A percentile compares a stretch with the other conserved stretches of the same genome.
These are phyloP conservation scores for Cladosporium halotolerans DNA, from an alignment of 2,329 filamentous ascomycete species.

Conservation along the genomic window DNA sequence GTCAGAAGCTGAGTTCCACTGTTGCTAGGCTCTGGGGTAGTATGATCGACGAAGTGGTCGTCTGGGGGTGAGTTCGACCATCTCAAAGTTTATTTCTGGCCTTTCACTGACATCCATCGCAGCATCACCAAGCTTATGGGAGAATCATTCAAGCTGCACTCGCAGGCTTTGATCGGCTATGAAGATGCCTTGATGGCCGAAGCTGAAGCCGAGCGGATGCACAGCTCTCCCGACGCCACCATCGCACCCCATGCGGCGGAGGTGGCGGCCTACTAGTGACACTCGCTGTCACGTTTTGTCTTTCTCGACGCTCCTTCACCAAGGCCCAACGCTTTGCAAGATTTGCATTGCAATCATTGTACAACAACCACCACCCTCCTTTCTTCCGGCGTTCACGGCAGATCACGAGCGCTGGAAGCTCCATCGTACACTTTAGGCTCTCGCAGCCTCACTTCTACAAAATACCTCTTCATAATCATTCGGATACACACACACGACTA, in stretches of 20 bases:
- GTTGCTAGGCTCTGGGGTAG: slow-evolving; percentile 94
- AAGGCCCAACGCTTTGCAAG: neutral
- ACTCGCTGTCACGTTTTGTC: neutral
- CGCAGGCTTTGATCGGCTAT: slow-evolving; percentile 89
- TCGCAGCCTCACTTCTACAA: neutral
- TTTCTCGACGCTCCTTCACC: slow-evolving; percentile 1
- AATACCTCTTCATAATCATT: slow-evolving; percentile 7
- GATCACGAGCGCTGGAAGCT: slow-evolving; percentile 10
- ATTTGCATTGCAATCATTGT: neutral
- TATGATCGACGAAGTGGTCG: slow-evolving; percentile 96
- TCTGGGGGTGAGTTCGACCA: slow-evolving; percentile 80
- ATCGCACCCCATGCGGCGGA: slow-evolving; percentile 25
- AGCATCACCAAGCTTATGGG: slow-evolving; percentile 94
- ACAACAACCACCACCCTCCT: slow-evolving; percentile 3
- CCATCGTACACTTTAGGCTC: neutral
- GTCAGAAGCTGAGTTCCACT: slow-evolving; percentile 83
- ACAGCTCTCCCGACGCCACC: slow-evolving; percentile 17
- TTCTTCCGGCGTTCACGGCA: slow-evolving; percentile 6
- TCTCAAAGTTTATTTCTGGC: neutral
- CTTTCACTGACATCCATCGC: slow-evolving; percentile 39
- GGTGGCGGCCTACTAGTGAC: slow-evolving; percentile 27
- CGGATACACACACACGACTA: slow-evolving; percentile 4
- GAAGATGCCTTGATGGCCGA: slow-evolving; percentile 65
- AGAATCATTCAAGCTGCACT: slow-evolving; percentile 94
- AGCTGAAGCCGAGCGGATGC: slow-evolving; percentile 14